Conservation (phyloP, 306 rosid genomes). For the Biancaea sappan region DNA sequence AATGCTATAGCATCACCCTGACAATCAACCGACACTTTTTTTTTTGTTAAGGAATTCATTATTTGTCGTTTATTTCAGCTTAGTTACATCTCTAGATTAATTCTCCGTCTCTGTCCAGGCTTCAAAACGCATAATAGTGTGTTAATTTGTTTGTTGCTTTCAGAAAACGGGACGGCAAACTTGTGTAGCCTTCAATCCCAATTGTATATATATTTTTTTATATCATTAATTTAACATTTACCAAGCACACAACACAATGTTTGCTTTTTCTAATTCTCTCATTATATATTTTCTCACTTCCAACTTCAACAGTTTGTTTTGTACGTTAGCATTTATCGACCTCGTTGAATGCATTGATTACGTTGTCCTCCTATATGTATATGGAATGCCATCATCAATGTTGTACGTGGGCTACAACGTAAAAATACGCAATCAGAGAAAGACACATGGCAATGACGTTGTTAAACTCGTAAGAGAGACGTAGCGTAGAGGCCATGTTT, state of each 20-base stretch:
- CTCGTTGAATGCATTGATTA: no score
- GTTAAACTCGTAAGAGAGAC: background rate
- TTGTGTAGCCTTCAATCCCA: no score
- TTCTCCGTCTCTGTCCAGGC: no score
- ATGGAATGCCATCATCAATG: no score
- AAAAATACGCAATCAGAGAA: background rate
- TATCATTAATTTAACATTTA: background rate
- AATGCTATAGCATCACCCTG: background rate
- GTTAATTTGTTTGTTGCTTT: background rate
- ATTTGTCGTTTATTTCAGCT: background rate
- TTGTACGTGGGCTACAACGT: no score
- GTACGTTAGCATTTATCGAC: no score
- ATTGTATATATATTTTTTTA: background rate
- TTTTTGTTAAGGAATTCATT: no score
- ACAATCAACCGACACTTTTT: background rate
- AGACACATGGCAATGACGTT: background rate
- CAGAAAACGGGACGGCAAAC: no score
- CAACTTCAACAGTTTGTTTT: no score
- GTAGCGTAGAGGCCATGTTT: no score
- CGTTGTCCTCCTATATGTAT: no score
- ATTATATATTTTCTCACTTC: no score
- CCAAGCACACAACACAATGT: background rate
- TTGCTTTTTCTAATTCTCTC: background rate
- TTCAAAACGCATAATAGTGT: background rate
- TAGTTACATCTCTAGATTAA: background rate